These are phyloP conservation scores for Diaporthe amygdali DNA, from an alignment of 2,329 filamentous ascomycete species.

Conservation along the genomic window DNA sequence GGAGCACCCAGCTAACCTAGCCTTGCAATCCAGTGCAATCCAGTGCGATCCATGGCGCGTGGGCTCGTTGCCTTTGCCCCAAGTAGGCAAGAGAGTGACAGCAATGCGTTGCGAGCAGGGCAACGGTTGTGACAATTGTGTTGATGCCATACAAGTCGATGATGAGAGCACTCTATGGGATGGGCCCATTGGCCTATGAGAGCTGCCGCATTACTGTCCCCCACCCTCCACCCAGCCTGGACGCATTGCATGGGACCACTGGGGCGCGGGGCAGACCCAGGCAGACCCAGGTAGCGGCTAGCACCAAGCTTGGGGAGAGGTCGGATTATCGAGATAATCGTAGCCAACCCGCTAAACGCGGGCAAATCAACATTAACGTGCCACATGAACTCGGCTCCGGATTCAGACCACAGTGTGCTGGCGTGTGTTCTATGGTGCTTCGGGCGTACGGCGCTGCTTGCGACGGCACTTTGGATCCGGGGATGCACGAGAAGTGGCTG, in stretches of 20 bases:
- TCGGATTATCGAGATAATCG: constrained; percentile 20
- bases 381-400: not conserved
- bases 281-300: not conserved
- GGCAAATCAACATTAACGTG: not conserved
- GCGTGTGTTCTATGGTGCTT: not conserved
- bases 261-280: constrained; percentile 8
- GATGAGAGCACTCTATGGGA: constrained; percentile 17
- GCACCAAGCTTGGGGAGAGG: not conserved
- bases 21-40: too few species aligned
- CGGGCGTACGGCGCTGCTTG: not conserved
- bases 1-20: not conserved
- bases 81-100: constrained; percentile 10
- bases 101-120: constrained; percentile 13
- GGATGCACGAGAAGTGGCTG: not conserved
- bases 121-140: constrained; percentile 26
- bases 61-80: not conserved
- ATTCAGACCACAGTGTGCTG: not conserved
- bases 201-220: constrained; percentile 12
- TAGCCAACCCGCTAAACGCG: not conserved
- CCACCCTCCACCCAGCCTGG: constrained; percentile 3
- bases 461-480: not conserved
- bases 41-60: not conserved
- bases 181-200: constrained; percentile 15
- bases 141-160: constrained; percentile 20
- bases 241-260: not conserved